Percentiles rank a stretch among this genome's conserved stretches.
Conservation (phyloP, 139 green algal species). For the Trebouxia sp. region DNA sequence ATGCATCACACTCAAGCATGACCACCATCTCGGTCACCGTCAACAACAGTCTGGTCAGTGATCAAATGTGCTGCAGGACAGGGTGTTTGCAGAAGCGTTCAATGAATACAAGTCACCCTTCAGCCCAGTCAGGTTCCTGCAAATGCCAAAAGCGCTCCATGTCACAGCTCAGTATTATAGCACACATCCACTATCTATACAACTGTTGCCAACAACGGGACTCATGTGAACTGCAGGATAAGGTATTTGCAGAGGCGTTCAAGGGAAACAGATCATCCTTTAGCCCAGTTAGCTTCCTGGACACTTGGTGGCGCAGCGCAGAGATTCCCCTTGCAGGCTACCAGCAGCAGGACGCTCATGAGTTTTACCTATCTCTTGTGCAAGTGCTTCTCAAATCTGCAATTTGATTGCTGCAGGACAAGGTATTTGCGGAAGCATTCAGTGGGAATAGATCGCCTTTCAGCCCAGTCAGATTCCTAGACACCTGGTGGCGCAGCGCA, state of each 20-base stretch:
- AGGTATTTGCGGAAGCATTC: slow-evolving; percentile 66
- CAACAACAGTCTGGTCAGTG: no score
- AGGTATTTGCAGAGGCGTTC: slow-evolving; percentile 64
- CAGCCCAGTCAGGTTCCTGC: slow-evolving; percentile 67
- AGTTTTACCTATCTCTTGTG: slow-evolving; percentile 87
- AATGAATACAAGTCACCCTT: slow-evolving; percentile 50
- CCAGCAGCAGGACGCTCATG: slow-evolving; percentile 89
- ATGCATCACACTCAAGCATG: no score
- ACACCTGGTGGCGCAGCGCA: slow-evolving; percentile 70
- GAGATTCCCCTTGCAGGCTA: slow-evolving; percentile 55
- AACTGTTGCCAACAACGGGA: not conserved
- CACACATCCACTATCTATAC: not conserved
- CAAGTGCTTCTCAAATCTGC: slow-evolving; percentile 40
- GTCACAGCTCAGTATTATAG: no score
- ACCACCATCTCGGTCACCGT: no score
- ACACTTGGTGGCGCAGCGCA: slow-evolving; percentile 67
- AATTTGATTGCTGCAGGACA: slow-evolving; percentile 55
- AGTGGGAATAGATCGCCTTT: slow-evolving; percentile 52
- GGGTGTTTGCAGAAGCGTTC: slow-evolving; percentile 64
- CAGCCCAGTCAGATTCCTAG: slow-evolving; percentile 68
- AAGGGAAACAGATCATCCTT: slow-evolving; percentile 50
- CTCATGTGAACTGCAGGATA: slow-evolving; percentile 53
- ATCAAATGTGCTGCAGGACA: slow-evolving; percentile 67
- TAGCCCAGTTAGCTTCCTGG: slow-evolving; percentile 67
- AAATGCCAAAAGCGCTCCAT: no score